Conservation (phyloP, 2,329 filamentous ascomycete species). For the Diaporthe amygdali region DNA sequence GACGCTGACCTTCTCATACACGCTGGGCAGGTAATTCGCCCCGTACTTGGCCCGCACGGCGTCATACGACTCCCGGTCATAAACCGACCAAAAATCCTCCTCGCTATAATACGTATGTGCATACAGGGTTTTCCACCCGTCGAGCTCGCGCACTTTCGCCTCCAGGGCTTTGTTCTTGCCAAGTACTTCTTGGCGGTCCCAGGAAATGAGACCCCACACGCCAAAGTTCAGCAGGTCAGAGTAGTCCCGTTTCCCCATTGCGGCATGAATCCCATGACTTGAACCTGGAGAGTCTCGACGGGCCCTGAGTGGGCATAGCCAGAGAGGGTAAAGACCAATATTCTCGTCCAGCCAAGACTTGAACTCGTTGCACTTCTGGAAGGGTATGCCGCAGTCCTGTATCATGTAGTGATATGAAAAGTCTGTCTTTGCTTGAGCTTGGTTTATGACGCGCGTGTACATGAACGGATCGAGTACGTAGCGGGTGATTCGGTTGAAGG, state of each 20-base stretch:
- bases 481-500: constrained; percentile 69
- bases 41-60: constrained; percentile 61
- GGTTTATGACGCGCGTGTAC: constrained; percentile 62
- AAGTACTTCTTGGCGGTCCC: constrained; percentile 51
- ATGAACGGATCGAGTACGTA: constrained; percentile 66
- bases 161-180: constrained; percentile 65
- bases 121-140: constrained; percentile 74
- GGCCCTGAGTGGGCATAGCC: constrained; percentile 59
- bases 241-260: constrained; percentile 33
- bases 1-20: constrained; percentile 71
- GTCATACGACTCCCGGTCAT: constrained; percentile 66
- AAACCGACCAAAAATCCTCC: constrained; percentile 71
- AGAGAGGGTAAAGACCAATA: constrained; percentile 57
- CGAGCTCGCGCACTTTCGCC: constrained; percentile 59
- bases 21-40: constrained; percentile 63
- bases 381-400: constrained; percentile 65
- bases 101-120: constrained; percentile 72
- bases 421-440: constrained; percentile 15
- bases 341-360: constrained; percentile 51
- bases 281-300: constrained; percentile 47
- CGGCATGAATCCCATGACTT: constrained; percentile 51
- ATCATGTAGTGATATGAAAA: constrained; percentile 63
- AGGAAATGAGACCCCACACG: constrained; percentile 60
- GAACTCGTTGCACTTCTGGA: constrained; percentile 47
- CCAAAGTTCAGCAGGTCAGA: constrained; percentile 62